phyloP scores from a whole-genome alignment of 768 basidiomycete genomes.

The Brasilioporus rufonigricans region DNA sequence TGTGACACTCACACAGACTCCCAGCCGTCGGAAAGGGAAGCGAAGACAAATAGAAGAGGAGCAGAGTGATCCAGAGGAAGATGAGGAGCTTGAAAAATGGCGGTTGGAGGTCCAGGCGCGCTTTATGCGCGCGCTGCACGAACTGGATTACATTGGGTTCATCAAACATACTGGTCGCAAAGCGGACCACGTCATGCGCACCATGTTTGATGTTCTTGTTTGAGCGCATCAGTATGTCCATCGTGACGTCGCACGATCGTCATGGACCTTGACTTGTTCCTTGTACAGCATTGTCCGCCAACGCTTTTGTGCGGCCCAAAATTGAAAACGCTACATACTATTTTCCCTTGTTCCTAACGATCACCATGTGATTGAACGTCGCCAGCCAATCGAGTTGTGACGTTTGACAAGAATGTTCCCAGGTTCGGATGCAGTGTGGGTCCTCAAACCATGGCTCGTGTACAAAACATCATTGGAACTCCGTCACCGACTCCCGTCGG shows the following conservation, averaged over 20 bases:
- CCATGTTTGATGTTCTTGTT: slow-evolving; percentile 51
- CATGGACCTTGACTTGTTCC: slow-evolving; percentile 6
- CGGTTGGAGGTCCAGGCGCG: slow-evolving; percentile 68
- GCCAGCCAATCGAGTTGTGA: neutral
- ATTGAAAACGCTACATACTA: neutral
- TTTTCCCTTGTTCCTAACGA: neutral
- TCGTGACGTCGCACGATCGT: neutral
- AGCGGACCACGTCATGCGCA: slow-evolving; percentile 70
- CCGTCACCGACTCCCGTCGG: slow-evolving; percentile 20
- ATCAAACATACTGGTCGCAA: slow-evolving; percentile 79
- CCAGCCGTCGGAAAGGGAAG: slow-evolving; percentile 25
- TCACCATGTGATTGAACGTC: slow-evolving; percentile 1
- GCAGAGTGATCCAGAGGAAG: slow-evolving; percentile 16
- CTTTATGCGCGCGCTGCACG: slow-evolving; percentile 77
- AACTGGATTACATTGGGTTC: slow-evolving; percentile 78
- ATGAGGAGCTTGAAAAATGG: slow-evolving; percentile 49
- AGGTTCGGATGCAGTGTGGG: too few relatives aligned
- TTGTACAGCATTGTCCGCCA: neutral
- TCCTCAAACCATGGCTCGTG: too few relatives aligned
- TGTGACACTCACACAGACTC: slow-evolving; percentile 8
- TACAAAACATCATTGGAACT: too few relatives aligned
- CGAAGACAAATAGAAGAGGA: slow-evolving; percentile 24
- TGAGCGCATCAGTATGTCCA: slow-evolving; percentile 19
- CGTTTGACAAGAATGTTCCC: neutral
- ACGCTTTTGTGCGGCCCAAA: neutral